Conservation (phyloP, 2,329 filamentous ascomycete species). For the Hymenoscyphus salicellus region DNA sequence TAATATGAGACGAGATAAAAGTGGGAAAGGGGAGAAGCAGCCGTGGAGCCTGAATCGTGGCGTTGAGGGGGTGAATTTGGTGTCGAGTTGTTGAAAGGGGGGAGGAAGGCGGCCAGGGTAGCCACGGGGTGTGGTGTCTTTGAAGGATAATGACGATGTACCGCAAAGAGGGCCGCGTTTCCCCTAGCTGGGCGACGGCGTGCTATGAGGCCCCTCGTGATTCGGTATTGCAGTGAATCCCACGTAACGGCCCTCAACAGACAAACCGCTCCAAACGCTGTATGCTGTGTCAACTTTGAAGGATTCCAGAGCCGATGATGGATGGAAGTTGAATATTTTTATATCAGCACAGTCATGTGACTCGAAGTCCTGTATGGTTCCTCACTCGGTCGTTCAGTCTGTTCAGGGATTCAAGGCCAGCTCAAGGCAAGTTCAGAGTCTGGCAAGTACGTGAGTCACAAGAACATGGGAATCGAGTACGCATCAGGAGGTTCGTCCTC, state of each 20-base stretch:
- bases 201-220: background rate
- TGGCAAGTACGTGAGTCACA: slow-evolving; percentile 24
- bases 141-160: background rate
- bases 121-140: no score
- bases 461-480: slow-evolving; percentile 13
- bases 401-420: background rate
- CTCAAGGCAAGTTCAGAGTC: background rate
- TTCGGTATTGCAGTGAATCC: background rate
- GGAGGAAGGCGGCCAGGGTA: no score
- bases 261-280: background rate
- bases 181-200: background rate
- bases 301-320: background rate
- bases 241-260: background rate
- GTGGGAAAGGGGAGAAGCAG: slow-evolving; percentile 5
- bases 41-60: slow-evolving; percentile 12
- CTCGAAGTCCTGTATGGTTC: background rate
- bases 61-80: background rate
- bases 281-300: background rate
- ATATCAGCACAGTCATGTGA: slow-evolving; percentile 1
- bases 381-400: background rate
- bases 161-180: background rate
- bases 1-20: background rate
- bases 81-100: no score
- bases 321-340: background rate
- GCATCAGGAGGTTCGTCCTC: slow-evolving; percentile 17